A percentile compares a stretch with the other conserved stretches of the same genome.
Evolutionary conservation across 257 asterid species (phyloP).

Genomic region (Jasminum sambac): DNA sequence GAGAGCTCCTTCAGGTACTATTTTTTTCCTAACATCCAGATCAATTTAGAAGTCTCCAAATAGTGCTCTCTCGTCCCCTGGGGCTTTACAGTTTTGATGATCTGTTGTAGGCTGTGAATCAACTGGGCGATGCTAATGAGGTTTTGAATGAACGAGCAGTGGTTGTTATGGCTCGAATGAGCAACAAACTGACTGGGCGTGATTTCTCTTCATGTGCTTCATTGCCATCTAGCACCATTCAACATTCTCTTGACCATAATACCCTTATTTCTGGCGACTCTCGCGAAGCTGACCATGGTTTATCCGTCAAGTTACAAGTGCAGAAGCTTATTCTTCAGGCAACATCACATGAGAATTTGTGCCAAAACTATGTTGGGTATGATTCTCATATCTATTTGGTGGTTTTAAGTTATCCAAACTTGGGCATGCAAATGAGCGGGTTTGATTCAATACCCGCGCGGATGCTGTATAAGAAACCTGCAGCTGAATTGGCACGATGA

Average conservation of each 20-base stretch:
- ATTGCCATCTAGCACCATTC: slow-evolving; percentile 58
- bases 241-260: slow-evolving; percentile 63
- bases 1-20: slow-evolving; percentile 87
- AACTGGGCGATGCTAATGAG: slow-evolving; percentile 97
- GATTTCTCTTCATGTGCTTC: slow-evolving; percentile 69
- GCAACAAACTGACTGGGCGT: slow-evolving; percentile 94
- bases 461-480: too few species aligned
- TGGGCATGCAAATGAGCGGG: background rate
- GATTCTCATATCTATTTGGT: slow-evolving; percentile 8
- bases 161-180: slow-evolving; percentile 97
- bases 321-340: slow-evolving; percentile 97
- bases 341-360: slow-evolving; percentile 80
- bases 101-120: slow-evolving; percentile 75
- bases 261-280: slow-evolving; percentile 61
- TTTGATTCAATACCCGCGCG: too few species aligned
- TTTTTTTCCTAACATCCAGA: background rate
- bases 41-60: background rate
- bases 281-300: slow-evolving; percentile 93
- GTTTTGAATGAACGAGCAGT: slow-evolving; percentile 95
- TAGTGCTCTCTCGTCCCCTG: background rate
- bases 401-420: background rate
- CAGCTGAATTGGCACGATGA: too few species aligned
- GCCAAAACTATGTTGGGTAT: slow-evolving; percentile 98
- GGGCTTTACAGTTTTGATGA: slow-evolving; percentile 18
- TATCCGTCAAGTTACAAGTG: slow-evolving; percentile 87